Evolutionary conservation across 768 basidiomycete genomes (phyloP).

Genomic region (Daedaleopsis sinensis): DNA sequence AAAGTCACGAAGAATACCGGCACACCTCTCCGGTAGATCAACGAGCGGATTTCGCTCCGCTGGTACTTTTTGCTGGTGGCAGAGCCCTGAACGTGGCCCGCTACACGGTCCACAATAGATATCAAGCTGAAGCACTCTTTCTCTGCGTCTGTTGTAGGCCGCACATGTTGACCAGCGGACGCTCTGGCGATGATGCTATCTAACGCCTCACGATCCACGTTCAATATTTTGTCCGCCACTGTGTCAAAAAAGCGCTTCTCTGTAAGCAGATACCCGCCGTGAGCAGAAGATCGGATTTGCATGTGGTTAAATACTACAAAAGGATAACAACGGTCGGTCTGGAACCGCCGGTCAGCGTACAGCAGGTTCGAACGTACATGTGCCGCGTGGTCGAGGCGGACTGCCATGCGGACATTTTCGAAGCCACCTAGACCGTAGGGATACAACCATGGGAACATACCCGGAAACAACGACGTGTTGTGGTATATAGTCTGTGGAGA

Average conservation of each 20-base stretch:
- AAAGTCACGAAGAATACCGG: slow-evolving; percentile 40
- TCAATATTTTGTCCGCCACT: slow-evolving; percentile 21
- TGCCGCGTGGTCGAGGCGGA: neutral
- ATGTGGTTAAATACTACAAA: too few species aligned
- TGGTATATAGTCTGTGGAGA: slow-evolving; percentile 36
- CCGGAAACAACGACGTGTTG: slow-evolving; percentile 39
- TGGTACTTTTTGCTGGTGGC: slow-evolving; percentile 31
- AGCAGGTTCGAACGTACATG: slow-evolving; percentile 37
- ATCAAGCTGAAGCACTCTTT: slow-evolving; percentile 40
- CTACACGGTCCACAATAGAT: slow-evolving; percentile 39
- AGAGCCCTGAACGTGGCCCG: slow-evolving; percentile 31
- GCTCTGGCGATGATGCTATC: too few species aligned
- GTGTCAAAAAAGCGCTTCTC: slow-evolving; percentile 22
- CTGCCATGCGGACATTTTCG: slow-evolving; percentile 17
- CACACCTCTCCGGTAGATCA: slow-evolving; percentile 18
- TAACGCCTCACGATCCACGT: too few species aligned
- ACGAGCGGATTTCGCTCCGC: slow-evolving; percentile 26
- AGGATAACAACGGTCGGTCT: too few species aligned
- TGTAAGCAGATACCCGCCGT: too few species aligned
- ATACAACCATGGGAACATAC: slow-evolving; percentile 46
- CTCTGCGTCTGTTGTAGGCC: too few species aligned
- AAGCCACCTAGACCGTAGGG: slow-evolving; percentile 44
- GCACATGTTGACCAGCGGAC: slow-evolving; percentile 20
- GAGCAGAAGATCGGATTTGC: too few species aligned
- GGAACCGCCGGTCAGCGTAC: slow-evolving; percentile 43